phyloP scores from a whole-genome alignment of 2,329 filamentous ascomycete species.

The Hypoxylon sp. region DNA sequence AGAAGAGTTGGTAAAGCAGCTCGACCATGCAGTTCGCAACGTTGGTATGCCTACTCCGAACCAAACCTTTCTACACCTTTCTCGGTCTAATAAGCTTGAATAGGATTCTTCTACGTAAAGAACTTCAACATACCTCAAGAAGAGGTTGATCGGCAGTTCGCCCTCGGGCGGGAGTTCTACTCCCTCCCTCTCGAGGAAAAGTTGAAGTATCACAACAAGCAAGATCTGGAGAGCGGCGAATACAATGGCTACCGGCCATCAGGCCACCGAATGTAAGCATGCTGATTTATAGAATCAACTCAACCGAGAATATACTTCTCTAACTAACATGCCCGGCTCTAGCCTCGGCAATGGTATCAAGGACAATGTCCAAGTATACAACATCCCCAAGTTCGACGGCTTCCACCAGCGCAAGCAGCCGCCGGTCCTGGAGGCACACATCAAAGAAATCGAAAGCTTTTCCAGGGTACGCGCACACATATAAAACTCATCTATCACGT shows the following conservation, averaged over 20 bases:
- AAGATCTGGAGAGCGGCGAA: conserved; percentile 62
- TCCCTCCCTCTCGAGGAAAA: conserved; percentile 70
- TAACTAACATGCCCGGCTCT: not conserved
- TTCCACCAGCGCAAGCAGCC: conserved; percentile 59
- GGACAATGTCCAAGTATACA: conserved; percentile 71
- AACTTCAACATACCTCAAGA: conserved; percentile 72
- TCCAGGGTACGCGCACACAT: conserved; percentile 50
- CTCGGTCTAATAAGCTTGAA: conserved; percentile 3
- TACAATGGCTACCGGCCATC: conserved; percentile 69
- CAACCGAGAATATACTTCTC: not conserved
- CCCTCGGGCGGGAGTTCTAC: conserved; percentile 69
- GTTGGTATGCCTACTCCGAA: conserved; percentile 39
- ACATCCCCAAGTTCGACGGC: conserved; percentile 69
- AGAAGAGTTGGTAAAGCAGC: conserved; percentile 51
- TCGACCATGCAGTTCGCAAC: conserved; percentile 50
- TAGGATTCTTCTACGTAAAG: conserved; percentile 70
- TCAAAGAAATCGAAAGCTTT: conserved; percentile 69
- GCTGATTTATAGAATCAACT: not conserved
- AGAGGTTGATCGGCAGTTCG: conserved; percentile 69
- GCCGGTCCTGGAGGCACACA: conserved; percentile 59
- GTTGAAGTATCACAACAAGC: conserved; percentile 62
- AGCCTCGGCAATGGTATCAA: conserved; percentile 53
- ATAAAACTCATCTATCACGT: not conserved
- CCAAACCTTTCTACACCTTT: not conserved
- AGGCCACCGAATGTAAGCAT: conserved; percentile 52